These are phyloP conservation scores for Nitzschia putrida DNA, from an alignment of 108 stramenopile genomes.

Conservation along the genomic window DNA sequence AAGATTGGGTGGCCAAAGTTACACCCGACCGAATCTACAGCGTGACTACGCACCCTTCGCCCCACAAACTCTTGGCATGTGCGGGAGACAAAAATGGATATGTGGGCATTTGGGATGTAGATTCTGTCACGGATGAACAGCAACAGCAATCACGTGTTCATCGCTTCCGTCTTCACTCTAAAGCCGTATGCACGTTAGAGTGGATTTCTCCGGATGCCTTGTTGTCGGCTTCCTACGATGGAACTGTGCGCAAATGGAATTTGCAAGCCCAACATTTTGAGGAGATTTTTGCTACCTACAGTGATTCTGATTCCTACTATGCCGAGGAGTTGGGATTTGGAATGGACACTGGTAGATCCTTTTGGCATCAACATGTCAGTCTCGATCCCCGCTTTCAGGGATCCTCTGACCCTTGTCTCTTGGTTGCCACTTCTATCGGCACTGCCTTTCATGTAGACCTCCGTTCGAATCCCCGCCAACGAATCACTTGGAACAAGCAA, in stretches of 20 bases:
- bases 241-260: conserved; percentile 68
- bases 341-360: conserved; percentile 56
- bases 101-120: conserved; percentile 77
- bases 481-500: conserved; percentile 58
- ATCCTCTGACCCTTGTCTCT: conserved; percentile 53
- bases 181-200: conserved; percentile 55
- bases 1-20: conserved; percentile 71
- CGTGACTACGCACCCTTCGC: conserved; percentile 68
- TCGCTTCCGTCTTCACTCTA: conserved; percentile 63
- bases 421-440: conserved; percentile 77
- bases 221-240: conserved; percentile 75
- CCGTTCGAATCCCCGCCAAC: conserved; percentile 38
- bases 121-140: conserved; percentile 27
- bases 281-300: conserved; percentile 82
- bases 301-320: conserved; percentile 54
- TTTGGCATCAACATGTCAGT: conserved; percentile 69
- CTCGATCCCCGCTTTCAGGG: conserved; percentile 51
- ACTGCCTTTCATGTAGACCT: conserved; percentile 73
- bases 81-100: conserved; percentile 78
- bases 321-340: conserved; percentile 65
- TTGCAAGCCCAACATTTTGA: conserved; percentile 55
- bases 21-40: conserved; percentile 76
- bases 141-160: conserved; percentile 42
- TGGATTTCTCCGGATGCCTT: conserved; percentile 59
- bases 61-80: conserved; percentile 53